Evolutionary conservation across 305 asterid genomes (phyloP), one percentile per base, ranked within the genome.

Genomic region (Rubia balearica): DNA sequence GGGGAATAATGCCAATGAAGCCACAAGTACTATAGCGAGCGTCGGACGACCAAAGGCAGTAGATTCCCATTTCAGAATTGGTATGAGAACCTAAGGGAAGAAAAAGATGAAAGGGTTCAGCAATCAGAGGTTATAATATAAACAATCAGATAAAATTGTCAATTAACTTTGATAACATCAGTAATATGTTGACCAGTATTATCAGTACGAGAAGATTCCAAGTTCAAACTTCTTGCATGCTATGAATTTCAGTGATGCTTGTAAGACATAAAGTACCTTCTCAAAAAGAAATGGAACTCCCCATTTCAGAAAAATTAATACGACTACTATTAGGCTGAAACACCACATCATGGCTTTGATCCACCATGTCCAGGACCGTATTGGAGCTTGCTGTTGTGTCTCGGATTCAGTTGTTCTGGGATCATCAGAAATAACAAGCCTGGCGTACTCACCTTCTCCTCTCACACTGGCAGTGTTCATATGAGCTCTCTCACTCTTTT

Each of bases 271-370:
- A 56, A 60, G 5, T 85, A 92, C 98, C 98, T 93, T 93, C 80
- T 90, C 85, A 41, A 88, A 86, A 64, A 87, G 70, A 78, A 89
- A 84, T 59, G 98, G 98, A 65, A 80, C 81, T 67, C 91, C 98
- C 90, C 96, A 93, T 80, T 93, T 90, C 36, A 81, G 61, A 61
- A 83, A 83, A 70, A 81, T 65, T 43, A 89, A 82, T 42, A 88
- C 57, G 77, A 87, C 57, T 64, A 81, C 41, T 69, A 85, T 19
- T 77, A 81, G 70, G 71, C 78, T 62, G 27, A 69, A 79, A 76
- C 83, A 83, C 90, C 84, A 79, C 69, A 83, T 33, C 22, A 76
- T 16, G 70, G 81, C 84, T 84, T 88, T 90, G 80, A 83, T 79
- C 94, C 92, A 90, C 97, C 96, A 86, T 60, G 59, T 16, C 57